Evolutionary conservation across 257 asterid genomes (phyloP), one percentile per base, ranked within the genome.

Genomic region (Solanum sitiens): DNA sequence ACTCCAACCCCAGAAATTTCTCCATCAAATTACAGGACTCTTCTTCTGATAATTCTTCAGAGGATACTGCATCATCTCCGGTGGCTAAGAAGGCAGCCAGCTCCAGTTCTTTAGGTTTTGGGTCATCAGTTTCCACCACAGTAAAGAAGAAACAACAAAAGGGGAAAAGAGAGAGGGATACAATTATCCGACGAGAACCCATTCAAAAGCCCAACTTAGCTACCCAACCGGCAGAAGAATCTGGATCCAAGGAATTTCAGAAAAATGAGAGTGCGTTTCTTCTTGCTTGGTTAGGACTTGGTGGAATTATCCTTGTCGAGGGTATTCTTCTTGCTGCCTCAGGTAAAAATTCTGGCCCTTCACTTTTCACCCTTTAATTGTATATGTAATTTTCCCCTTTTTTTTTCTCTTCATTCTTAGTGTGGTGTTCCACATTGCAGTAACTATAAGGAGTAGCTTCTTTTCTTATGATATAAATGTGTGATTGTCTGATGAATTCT

Each of bases 221-320:
- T 67, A 59, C 95, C 67, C 91, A 93, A 86, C 82, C 90, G 87
- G 93, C 90, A 89, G 93, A 90, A 63, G 95, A 90, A 85, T 93
- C 90, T 83, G 89, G 86, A 67, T 89, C 89, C 7, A 92, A 92
- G 88, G 98, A 95, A 88, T 87, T 85, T 91, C 87, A 88, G 65
- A 93, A 94, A 93, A 93, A 90, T 63, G 99, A 95, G 93, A 91
- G 91, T 73, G 98, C 98, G 61, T 97, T 97, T 92, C 90, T 95
- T 90, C 95, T 97, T 68, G 93, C 98, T 93, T 97, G 98, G 99
- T 89, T 93, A 53, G 99, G 97, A 25, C 95, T 97, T 79, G 99
- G 98, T 53, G 94, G 87, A 9, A 87, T 95, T 74, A 95, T 97
- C 86, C 93, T 97, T 70, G 53, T 92, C 14, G 88, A 95, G 92